Base-by-base conservation (phyloP, 495 filamentous ascomycete species). In the Aspergillus homomorphus region DNA sequence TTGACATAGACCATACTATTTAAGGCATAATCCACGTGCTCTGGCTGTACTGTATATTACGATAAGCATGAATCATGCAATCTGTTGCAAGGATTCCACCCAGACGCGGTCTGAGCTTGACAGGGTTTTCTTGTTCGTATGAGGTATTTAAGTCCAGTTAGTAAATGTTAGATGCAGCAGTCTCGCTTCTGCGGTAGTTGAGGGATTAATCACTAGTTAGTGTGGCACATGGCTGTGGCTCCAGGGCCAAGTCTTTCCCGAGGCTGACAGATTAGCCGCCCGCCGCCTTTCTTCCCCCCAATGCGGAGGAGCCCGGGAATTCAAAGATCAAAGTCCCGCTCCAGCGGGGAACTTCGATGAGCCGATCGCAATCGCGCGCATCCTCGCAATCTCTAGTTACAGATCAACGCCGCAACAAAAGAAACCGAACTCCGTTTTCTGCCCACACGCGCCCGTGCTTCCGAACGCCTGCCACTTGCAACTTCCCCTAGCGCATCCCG, bases 291-390 rank as follows among this genome's bases (percentile, higher is more conserved):
- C 28, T 38, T 24, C 42, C 55, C 43, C 66, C 63, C 61, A 62
- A 70, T 69, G 67, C 72, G 72, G 73, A 75, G 72, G 60, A 67
- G 72, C 52, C 66, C 73, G 73, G 73, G 54, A 65, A 33, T 54
- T 58, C 38, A 62, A 63, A 54, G 56, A 43, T 50, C 42, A 53
- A 61, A 58, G 61, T 64, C 62, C 65, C 62, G 62, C 57, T 54
- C 49, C 57, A 59, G 65, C 62, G 66, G 66, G 66, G 66, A 68
- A 69, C 66, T 58, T 62, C 58, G 57, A 56, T 51, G 54, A 59
- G 55, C 58, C 42, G 64, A 63, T 70, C 69, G 62, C 62, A 66
- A 59, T 70, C 69, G 67, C 65, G 58, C 61, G 59, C 60, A 59
- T 57, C 55, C 58, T 54, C 60, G 58, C 63, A 59, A 49, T 62